Evolutionary conservation across 495 filamentous ascomycete genomes (phyloP), one percentile per base, ranked within the genome.

Genomic region (Penicillium parvum): DNA sequence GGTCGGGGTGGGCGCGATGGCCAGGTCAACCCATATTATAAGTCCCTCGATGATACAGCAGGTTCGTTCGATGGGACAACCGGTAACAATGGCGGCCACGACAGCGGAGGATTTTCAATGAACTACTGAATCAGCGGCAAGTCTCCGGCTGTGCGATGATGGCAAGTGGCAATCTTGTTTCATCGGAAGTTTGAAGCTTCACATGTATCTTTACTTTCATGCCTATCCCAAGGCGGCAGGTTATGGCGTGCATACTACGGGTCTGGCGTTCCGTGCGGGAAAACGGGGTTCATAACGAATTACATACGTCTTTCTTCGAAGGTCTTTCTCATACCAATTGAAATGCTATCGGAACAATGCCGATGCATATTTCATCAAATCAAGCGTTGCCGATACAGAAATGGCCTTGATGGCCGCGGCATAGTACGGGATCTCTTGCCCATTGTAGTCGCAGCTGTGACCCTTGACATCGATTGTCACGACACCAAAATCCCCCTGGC

Each of bases 51-150:
- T 49, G 69, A 72, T 27, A 54, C 68, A 46, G 43, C 29, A 11
- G 37, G 34, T 41, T 52, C 49, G 3, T 46, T 53, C 20, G 73
- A 73, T 27, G 61, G 57, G 3, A 53, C 66, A 17, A 48, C 63
- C n/a, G 64, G 65, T 20, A 57, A 59, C 16, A 58, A 49, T 18
- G 43, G 43, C 7, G 59, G 61, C 8, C 28, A 52, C 32, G 44
- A 34, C 11, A 49, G 37, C 15, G 63, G 58, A 7, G 55, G 47
- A 14, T 57, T 56, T 18, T 45, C 58, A 1, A 72, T 72, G 69
- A 68, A 72, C 43, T 72, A 72, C 41, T 72, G 45, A 61, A 15
- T 7, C 12, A 15, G n/a, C n/a, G n/a, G n/a, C n/a, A n/a, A n/a
- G n/a, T n/a, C n/a, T n/a, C n/a, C n/a, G n/a, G n/a, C n/a, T n/a